Evolutionary conservation across 1,284 basidiomycete species (phyloP), one percentile per base, ranked within the genome.

Genomic region (Trametes polyzona): DNA sequence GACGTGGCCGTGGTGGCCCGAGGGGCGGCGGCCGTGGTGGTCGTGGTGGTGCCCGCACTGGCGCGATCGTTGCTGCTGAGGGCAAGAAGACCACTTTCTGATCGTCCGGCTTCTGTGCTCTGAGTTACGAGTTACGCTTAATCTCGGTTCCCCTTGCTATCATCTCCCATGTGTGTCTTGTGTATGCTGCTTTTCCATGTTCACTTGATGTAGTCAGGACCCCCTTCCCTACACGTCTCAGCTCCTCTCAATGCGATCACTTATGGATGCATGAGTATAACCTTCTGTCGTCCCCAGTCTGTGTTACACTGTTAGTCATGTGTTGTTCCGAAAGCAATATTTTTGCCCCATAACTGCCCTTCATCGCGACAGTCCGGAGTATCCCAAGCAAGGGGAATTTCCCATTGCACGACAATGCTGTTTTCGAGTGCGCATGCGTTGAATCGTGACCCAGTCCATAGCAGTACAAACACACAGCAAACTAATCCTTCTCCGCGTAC

Each of bases 401-500:
- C n/a, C n/a, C n/a, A n/a, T n/a, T n/a, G n/a, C n/a, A n/a, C n/a
- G n/a, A n/a, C n/a, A n/a, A n/a, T n/a, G n/a, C n/a, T n/a, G n/a
- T n/a, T n/a, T n/a, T n/a, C n/a, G n/a, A n/a, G n/a, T n/a, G n/a
- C n/a, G n/a, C n/a, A n/a, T n/a, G 7, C 47, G 51, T 56, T 49
- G 19, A 21, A 55, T 41, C 58, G 39, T 47, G 46, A 55, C 46
- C 32, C 24, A 58, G 52, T 58, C 61, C 61, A 56, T 59, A 58
- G 46, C 46, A 56, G 48, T 63, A 63, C 58, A 62, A 24, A 57
- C n/a, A 42, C 36, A 42, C 41, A 50, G 36, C 47, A 48, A 47
- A 47, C 76, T 65, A 96, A 75, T 97, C 95, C 78, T 93, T 96
- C 83, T 98, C 95, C 36, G 93, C 94, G 60, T 96, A 95, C 59